phyloP scores from a whole-genome alignment of 2,329 filamentous ascomycete species.

The Penicillium sp. region DNA sequence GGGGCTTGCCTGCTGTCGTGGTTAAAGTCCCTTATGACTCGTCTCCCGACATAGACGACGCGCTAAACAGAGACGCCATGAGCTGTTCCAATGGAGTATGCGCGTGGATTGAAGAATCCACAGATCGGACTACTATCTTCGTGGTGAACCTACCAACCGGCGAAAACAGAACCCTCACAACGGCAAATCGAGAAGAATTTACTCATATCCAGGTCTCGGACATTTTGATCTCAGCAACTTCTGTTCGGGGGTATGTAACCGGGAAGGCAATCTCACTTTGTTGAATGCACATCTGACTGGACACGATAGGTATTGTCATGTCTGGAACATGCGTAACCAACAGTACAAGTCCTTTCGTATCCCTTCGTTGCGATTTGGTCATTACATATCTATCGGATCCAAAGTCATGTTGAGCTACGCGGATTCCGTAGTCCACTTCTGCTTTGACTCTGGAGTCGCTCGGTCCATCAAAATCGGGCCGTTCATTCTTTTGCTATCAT shows the following conservation, averaged over 20 bases:
- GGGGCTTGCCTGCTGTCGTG: not conserved
- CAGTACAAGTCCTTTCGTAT: constrained; percentile 28
- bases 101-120: constrained; percentile 10
- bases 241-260: constrained; percentile 2
- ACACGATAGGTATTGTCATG: constrained; percentile 29
- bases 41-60: not conserved
- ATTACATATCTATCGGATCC: constrained; percentile 23
- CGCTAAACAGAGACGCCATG: not conserved
- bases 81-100: constrained; percentile 9
- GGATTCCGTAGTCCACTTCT: constrained; percentile 26
- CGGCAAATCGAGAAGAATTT: constrained; percentile 13
- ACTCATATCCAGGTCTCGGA: constrained; percentile 8
- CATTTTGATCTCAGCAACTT: constrained; percentile 7
- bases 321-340: constrained; percentile 30
- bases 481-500: constrained; percentile 15
- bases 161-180: constrained; percentile 4
- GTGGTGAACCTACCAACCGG: constrained; percentile 9
- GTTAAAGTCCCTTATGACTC: not conserved
- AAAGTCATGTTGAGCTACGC: constrained; percentile 25
- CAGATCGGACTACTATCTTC: not conserved
- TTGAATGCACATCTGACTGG: not conserved
- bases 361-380: constrained; percentile 18
- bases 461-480: constrained; percentile 15
- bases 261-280: not conserved
- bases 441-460: constrained; percentile 17